phyloP scores from a whole-genome alignment of 2,329 filamentous ascomycete genomes.

The Cryphonectria carpinicola region DNA sequence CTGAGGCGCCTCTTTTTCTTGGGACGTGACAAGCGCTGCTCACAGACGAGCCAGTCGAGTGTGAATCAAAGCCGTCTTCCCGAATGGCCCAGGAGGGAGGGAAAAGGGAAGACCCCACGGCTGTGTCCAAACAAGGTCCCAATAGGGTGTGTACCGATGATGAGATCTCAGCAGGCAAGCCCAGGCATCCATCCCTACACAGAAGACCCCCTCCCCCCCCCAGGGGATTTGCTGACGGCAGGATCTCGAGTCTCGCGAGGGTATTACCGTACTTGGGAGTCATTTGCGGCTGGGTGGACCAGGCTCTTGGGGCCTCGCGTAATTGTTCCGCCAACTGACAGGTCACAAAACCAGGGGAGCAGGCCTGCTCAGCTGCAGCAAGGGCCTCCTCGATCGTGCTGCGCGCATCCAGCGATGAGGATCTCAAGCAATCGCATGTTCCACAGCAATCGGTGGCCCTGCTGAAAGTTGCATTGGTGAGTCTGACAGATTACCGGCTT shows the following conservation, averaged over 20 bases:
- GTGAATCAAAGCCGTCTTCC: not conserved
- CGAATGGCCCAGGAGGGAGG: not conserved
- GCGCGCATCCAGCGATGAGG: not conserved
- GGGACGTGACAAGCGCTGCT: not conserved
- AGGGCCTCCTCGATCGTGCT: not conserved
- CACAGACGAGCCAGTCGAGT: not conserved
- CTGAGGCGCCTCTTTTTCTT: not conserved
- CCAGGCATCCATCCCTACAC: not conserved
- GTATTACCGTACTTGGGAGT: not conserved
- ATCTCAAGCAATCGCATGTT: not conserved
- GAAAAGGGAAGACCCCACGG: not conserved
- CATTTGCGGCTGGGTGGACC: not conserved
- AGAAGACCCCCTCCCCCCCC: not conserved
- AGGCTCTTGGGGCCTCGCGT: not conserved
- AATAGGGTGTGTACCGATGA: not conserved
- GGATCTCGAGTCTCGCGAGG: not conserved
- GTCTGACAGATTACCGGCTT: slow-evolving; percentile 23
- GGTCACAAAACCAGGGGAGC: not conserved
- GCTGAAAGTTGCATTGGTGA: slow-evolving; percentile 10
- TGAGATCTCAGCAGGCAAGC: not conserved
- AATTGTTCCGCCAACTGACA: not conserved
- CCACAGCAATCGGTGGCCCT: not conserved
- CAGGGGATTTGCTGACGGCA: not conserved
- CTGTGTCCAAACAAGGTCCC: not conserved
- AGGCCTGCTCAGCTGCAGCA: not conserved